Base-by-base conservation (phyloP, 768 basidiomycete species). In the Trametes maxima region DNA sequence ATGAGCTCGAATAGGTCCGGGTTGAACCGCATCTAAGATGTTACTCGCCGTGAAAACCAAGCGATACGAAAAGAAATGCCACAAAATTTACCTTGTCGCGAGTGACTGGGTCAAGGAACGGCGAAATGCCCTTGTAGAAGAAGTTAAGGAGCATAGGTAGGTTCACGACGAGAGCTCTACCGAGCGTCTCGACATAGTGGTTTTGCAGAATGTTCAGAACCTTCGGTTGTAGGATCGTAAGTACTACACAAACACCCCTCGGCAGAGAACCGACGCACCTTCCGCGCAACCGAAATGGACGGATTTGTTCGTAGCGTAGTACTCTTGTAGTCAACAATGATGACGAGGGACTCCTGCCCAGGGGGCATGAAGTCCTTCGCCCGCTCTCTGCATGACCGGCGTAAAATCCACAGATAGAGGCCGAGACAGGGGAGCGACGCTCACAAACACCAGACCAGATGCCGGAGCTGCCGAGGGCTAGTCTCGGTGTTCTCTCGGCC, bases 361-460 rank as follows among this genome's bases (percentile, higher is more conserved):
- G 84, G 85, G 0, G 93, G 93, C 88, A 92, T 91, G 51, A 94
- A 74, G 68, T 95, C 94, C 70, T 90, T 92, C 2, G 94, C 93
- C 22, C 93, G 88, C 72, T 95, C 93, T 62, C 92, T 93, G 40
- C 2, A 50, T 25, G 39, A 17, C 47, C 13, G 12, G 17, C 39
- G 22, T 46, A 33, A 43, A 42, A 11, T n/a, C 40, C 19, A 37
- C 2, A 35, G 1, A 28, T 35, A 51, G 5, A 21, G 13, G 25
- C 24, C 47, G n/a, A 13, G 39, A 42, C 7, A 28, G 22, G 25
- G 39, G 57, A 54, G 46, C n/a, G 49, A 33, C 45, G 80, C 90
- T 74, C 70, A 92, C 90, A 94, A 73, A 71, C 88, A 88, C 85
- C 90, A 94, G 22, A 95, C 90, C 22, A 95, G 80, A 80, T 95